Conservation (phyloP, 163 green algal species). For the Chlamydomonas reinhardtii region DNA sequence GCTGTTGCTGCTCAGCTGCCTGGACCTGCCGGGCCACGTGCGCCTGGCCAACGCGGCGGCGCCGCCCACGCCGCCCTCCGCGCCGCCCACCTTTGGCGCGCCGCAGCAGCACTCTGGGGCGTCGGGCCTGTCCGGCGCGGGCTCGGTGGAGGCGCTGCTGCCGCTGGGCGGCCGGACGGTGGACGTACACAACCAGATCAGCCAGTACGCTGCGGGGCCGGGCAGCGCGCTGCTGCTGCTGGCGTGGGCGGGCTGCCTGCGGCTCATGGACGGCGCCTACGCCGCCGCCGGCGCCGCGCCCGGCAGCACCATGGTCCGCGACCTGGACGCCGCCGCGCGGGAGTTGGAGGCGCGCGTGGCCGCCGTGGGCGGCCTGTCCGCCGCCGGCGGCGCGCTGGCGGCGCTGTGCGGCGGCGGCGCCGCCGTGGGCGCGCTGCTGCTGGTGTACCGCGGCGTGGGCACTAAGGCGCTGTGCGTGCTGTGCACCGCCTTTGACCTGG, state of each 20-base stretch:
- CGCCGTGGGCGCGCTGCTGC: slow-evolving; percentile 23
- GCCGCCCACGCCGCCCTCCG: background rate
- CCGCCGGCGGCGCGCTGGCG: background rate
- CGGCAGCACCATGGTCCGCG: background rate
- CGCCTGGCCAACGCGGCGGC: background rate
- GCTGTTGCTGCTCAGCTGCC: slow-evolving; percentile 41
- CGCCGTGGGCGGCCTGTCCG: slow-evolving; percentile 6
- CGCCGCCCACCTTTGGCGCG: background rate
- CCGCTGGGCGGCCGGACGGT: slow-evolving; percentile 57
- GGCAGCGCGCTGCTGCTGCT: slow-evolving; percentile 53
- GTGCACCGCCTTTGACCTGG: slow-evolving; percentile 61
- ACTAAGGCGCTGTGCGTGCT: slow-evolving; percentile 60
- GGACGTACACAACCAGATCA: slow-evolving; percentile 57
- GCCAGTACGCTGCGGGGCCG: slow-evolving; percentile 32
- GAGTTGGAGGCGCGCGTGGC: slow-evolving; percentile 22
- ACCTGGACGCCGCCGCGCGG: slow-evolving; percentile 33
- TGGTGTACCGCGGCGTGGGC: slow-evolving; percentile 51
- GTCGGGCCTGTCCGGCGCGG: background rate
- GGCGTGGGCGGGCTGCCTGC: slow-evolving; percentile 52
- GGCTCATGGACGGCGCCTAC: slow-evolving; percentile 15
- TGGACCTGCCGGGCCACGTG: slow-evolving; percentile 37
- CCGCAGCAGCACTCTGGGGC: too few species aligned
- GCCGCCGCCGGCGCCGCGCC: background rate
- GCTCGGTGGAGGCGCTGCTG: background rate
- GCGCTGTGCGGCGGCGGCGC: background rate